Base-by-base conservation (phyloP, 805 yeast genomes). In the Metschnikowia gruessii region DNA sequence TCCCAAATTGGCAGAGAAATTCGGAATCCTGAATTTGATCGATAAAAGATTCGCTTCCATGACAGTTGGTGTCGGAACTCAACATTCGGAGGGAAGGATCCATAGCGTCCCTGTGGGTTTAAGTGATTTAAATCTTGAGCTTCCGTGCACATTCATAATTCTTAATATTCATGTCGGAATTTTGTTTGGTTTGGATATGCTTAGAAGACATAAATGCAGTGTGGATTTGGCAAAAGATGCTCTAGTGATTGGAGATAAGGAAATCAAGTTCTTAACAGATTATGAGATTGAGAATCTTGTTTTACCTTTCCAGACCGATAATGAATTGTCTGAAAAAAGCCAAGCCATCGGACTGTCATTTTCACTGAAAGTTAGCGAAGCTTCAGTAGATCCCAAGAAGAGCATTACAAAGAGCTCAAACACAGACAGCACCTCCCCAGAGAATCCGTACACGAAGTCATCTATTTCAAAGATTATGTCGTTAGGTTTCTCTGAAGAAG, bases 1-100 rank as follows among this genome's bases (percentile, higher is more conserved):
- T 28, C 86, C 95, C 1, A 69, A 72, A 35, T 72, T 91, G 52
- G 96, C 96, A 0, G 86, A 85, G 51, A 69, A 72, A 40, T 80
- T 91, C 49, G 86, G 86, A 1, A 68, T 94, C 21, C 67, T 81
- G 21, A 80, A 85, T 53, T 68, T 90, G 46, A 81, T 94, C 5
- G 99, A 94, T 62, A 81, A 69, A 50, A 73, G 97, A 50, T 89
- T 83, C 62, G 72, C 72, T 37, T 96, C 97, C 18, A 81, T 81
- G 58, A 97, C 96, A 1, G 72, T 80, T 45, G 99, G 99, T 37
- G 97, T 94, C 12, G 99, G 99, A 1, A 75, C 82, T 1, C 81
- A 85, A 18, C 74, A 79, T 49, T 87, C 90, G 40, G 61, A 82
- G 28, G 99, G 99, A 2, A 75, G 87, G 51, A 85, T 94, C 34